Evolutionary conservation across 1,284 basidiomycete genomes (phyloP), one percentile per base, ranked within the genome.

Genomic region (Exobasidium rhododendri): DNA sequence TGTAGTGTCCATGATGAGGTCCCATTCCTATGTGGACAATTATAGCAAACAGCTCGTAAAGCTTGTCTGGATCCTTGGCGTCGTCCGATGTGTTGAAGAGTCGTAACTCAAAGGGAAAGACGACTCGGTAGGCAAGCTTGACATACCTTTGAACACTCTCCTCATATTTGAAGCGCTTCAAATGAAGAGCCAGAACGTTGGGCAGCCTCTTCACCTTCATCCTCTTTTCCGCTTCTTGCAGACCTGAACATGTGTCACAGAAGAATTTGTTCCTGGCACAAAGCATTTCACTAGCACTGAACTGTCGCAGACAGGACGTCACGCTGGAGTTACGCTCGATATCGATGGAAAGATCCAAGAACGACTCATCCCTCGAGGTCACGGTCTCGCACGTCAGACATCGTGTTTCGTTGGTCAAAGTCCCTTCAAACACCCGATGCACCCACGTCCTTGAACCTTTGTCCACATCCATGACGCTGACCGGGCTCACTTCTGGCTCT

Each of bases 131-230:
- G 14, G 90, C 87, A 54, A 97, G 87, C 81, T 97, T 98, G 83
- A 94, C 90, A 81, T 93, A 92, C 69, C 86, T 88, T 66, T 58
- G 47, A 5, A 46, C 55, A n/a, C 26, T 87, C 80, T 96, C 93
- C 79, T 96, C 92, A 78, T 92, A 96, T 81, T 94, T 97, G 87
- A 98, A 98, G 32, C 96, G 87, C 82, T 98, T 98, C 58, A 98
- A 83, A 81, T 98, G 94, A 44, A 98, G 83, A 13, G 94, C 92
- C 28, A 98, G 87, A 44, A 98, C 85, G 79, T 97, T 93, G 4
- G 94, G 93, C 3, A 97, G 84, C 71, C 88, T 89, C 83, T 97
- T 96, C 81, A 98, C 93, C 82, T 97, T 97, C 92, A 97, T 97
- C 69, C 94, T 85, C 83, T 96, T 94, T 83, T 98, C 94, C 0